A percentile compares a stretch with the other conserved stretches of the same genome.
These are phyloP conservation scores for Coix lacrymajobi DNA, from an alignment of 176 grass and related monocot genomes.

Conservation along the genomic window DNA sequence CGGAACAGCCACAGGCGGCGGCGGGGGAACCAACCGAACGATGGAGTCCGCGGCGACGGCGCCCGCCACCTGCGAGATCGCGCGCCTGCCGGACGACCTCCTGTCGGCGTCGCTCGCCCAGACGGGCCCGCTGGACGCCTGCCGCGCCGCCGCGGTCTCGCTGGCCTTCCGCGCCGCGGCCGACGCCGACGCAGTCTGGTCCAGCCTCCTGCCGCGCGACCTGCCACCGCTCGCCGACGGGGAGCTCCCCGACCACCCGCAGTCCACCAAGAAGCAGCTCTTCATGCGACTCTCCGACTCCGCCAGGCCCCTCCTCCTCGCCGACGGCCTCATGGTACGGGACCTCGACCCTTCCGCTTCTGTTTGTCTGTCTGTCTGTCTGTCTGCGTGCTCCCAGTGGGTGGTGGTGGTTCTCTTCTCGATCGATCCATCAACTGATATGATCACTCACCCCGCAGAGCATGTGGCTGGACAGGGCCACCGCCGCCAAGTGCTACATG, in stretches of 20 bases:
- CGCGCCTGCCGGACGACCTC: constrained; percentile 49
- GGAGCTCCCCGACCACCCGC: not conserved
- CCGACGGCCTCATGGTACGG: constrained; percentile 36
- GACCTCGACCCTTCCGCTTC: too few relatives aligned
- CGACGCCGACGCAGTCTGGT: constrained; percentile 56
- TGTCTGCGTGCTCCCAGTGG: too few relatives aligned
- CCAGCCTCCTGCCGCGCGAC: constrained; percentile 38
- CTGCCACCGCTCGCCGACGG: constrained; percentile 17
- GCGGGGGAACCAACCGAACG: not conserved
- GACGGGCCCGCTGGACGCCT: constrained; percentile 46
- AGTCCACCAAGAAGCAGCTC: constrained; percentile 39
- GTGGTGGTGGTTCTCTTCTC: too few relatives aligned
- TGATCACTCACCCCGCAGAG: constrained; percentile 27
- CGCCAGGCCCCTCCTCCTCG: constrained; percentile 37
- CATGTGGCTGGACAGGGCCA: constrained; percentile 47
- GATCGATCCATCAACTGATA: not conserved
- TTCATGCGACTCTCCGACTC: constrained; percentile 45
- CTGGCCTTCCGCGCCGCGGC: constrained; percentile 45
- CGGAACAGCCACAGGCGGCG: too few relatives aligned
- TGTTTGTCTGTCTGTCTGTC: not conserved
- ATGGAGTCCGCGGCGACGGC: not conserved
- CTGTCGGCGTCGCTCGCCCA: constrained; percentile 31
- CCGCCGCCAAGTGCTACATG: constrained; percentile 50
- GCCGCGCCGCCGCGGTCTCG: constrained; percentile 31
- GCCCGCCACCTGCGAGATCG: constrained; percentile 9